Base-by-base conservation (phyloP, 495 filamentous ascomycete species). In the Podospora tetraspora region DNA sequence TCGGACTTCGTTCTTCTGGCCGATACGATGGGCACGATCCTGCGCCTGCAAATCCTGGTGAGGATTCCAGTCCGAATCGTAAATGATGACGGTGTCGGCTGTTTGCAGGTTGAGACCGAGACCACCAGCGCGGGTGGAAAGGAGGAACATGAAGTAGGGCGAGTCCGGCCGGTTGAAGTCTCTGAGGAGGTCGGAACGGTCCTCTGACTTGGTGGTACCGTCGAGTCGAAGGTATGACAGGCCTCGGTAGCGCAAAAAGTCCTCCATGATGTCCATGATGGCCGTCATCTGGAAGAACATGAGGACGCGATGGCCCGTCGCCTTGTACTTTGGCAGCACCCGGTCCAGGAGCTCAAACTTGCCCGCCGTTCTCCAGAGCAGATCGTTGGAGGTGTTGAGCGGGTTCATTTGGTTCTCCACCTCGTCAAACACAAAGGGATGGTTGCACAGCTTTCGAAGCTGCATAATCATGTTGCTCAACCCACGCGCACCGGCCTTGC, bases 221-320 rank as follows among this genome's bases (percentile, higher is more conserved):
- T 99, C 95, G 59, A 99, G 85, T 68, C 95, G 93, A 58, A 99
- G 85, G 76, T 97, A 99, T 66, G 88, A 80, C 70, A 96, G 83
- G 29, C 88, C 89, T 59, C 92, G 87, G 67, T 91, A 88, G 5
- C 95, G 91, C 64, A 99, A 83, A 79, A 95, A 99, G 79, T 99
- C 95, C 73, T 99, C 95, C 96, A 99, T 98, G 77, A 99, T 99
- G 78, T 99, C 97, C 95, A 99, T 99, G 75, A 99, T 99, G 57
- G 96, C 92, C 2, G 95, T 99, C 95, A 99, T 99, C 79, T 99
- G 95, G 86, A 99, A 99, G 86, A 99, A 99, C 90, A 99, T 98
- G 75, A 99, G 78, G 62, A 97, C 93, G 72, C 96, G 90, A 85
- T 99, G 95, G 43, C 91, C 91, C 4, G 92, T 91, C 0, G 83